These are phyloP conservation scores for Verticillium klebahnii DNA, from an alignment of 2,329 filamentous ascomycete genomes.

Conservation along the genomic window DNA sequence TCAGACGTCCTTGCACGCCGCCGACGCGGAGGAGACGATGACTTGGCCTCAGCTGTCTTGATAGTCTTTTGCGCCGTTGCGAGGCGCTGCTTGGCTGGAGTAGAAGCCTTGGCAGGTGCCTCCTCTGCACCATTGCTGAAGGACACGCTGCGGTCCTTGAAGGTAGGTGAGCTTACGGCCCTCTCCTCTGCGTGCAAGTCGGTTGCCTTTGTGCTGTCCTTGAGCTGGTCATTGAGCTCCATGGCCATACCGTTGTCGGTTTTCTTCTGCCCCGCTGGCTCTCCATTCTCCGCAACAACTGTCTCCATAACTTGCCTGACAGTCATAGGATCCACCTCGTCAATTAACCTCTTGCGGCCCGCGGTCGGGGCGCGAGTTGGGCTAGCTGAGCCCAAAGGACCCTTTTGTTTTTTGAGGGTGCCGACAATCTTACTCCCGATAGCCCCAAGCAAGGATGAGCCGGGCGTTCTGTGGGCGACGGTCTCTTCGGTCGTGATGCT, in stretches of 20 bases:
- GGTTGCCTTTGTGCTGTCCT: not conserved
- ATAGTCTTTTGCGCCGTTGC: not conserved
- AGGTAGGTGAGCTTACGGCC: not conserved
- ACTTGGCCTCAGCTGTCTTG: not conserved
- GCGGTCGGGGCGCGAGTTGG: not conserved
- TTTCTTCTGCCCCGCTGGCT: not conserved
- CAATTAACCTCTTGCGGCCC: constrained; percentile 7
- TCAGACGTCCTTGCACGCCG: not conserved
- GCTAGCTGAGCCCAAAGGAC: not conserved
- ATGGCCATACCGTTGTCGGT: not conserved
- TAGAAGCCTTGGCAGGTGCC: not conserved
- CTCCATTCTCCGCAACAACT: not conserved
- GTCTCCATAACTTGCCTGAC: not conserved
- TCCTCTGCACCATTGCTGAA: not conserved
- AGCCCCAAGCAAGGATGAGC: not conserved
- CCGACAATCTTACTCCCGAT: not conserved
- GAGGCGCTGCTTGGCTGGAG: not conserved
- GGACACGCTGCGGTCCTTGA: not conserved
- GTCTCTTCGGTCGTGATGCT: not conserved
- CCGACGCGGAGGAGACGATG: not conserved
- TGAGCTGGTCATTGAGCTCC: not conserved
- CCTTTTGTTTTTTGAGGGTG: not conserved
- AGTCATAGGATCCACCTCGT: constrained; percentile 1
- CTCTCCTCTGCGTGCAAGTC: not conserved
- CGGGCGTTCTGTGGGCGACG: too few species aligned